phyloP scores from a whole-genome alignment of 1,139 yeast species.

The Entelexis sorbosivorans region DNA sequence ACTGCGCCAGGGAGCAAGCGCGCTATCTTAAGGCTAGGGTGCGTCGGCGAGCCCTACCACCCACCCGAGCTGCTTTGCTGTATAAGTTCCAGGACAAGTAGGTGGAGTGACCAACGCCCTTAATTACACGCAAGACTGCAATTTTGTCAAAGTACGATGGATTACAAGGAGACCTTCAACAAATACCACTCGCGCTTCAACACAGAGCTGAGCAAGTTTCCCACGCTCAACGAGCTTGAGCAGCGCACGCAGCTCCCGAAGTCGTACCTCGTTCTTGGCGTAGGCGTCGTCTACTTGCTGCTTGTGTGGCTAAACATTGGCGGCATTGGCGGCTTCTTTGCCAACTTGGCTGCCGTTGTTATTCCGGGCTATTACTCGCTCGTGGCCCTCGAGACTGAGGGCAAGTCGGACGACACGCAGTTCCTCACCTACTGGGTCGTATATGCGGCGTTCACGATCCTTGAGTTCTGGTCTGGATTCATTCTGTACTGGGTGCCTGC shows the following conservation, averaged over 20 bases:
- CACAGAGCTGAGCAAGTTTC: slow-evolving; percentile 31
- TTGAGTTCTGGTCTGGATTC: slow-evolving; percentile 93
- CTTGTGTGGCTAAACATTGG: slow-evolving; percentile 81
- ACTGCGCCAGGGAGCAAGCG: slow-evolving; percentile 5
- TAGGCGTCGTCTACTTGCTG: slow-evolving; percentile 54
- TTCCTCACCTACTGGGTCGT: slow-evolving; percentile 95
- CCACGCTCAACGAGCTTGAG: slow-evolving; percentile 30
- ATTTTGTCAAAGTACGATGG: not conserved
- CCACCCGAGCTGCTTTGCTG: not conserved
- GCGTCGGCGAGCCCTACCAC: not conserved
- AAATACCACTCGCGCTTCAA: slow-evolving; percentile 17
- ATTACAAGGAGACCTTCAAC: slow-evolving; percentile 6
- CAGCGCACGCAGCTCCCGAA: slow-evolving; percentile 50
- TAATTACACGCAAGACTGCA: too few relatives aligned
- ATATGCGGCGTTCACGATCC: slow-evolving; percentile 75
- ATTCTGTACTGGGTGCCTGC: slow-evolving; percentile 92
- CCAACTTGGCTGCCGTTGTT: slow-evolving; percentile 84
- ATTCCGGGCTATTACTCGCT: slow-evolving; percentile 86
- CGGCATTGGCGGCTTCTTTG: slow-evolving; percentile 78
- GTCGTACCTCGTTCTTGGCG: slow-evolving; percentile 68
- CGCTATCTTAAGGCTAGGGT: slow-evolving; percentile 4
- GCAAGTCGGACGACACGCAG: slow-evolving; percentile 67
- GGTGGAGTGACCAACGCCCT: too few relatives aligned
- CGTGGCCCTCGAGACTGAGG: slow-evolving; percentile 63
- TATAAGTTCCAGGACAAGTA: not conserved